Evolutionary conservation across 2,329 filamentous ascomycete species (phyloP), one percentile per base, ranked within the genome.

Genomic region (Atkinsonella texensis): DNA sequence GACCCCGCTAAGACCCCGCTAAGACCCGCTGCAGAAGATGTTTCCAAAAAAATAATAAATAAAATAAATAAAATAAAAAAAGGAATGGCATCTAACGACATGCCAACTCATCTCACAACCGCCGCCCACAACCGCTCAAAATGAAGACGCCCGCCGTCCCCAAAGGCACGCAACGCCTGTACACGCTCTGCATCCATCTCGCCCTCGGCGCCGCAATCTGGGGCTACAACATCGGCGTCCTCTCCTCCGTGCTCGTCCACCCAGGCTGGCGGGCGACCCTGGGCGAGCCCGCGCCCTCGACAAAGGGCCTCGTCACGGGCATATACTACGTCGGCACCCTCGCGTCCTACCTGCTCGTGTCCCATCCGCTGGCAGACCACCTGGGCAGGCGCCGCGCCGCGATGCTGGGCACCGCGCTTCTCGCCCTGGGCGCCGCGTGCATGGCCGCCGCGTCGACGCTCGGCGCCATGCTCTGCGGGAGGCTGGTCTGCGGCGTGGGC

Each of bases 321-420:
- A 72, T 79, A 35, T 81, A 81, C 65, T 81, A 81, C 57, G 60
- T 77, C 15, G 78, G 78, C 44, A 79, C 77, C 4, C 76, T 75
- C 67, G 50, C 70, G 15, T 76, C 74, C 57, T 80, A 80, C 59
- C 56, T 80, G 2, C 73, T 80, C 55, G 50, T 81, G 18, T 74
- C 77, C 0, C 75, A 77, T 46, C 70, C 71, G 2, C 63, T 70
- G 2, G 74, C 73, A 35, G 78, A 81, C 59, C 60, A 60, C 12
- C 62, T 78, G 8, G 78, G 78, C 9, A 70, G 78, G 10, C 70
- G 76, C 52, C 68, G 71, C 54, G 75, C 76, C 3, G 75, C 75
- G 10, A 59, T 78, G 3, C 55, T 60, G 1, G 78, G 78, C 2
- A 71, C 74, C 1, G 51, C 68, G 4, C 65, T 73, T 3, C 68